Evolutionary conservation across 345 rosid species (phyloP), one percentile per base, ranked within the genome.

Genomic region (Dovyalis caffra): DNA sequence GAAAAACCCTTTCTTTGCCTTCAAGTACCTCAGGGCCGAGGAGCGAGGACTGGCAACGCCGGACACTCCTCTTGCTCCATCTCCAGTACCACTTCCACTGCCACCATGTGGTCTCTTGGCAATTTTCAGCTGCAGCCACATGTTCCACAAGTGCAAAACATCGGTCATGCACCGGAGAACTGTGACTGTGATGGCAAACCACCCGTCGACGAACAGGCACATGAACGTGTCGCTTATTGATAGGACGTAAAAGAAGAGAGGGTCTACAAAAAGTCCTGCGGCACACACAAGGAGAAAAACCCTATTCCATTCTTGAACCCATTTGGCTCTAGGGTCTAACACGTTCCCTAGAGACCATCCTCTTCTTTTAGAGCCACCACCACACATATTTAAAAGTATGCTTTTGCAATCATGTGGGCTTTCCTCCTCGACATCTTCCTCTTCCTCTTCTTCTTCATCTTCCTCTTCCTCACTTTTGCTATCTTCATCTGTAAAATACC

Each of bases 151-250:
- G 79, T 95, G 96, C 75, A 95, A 78, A 23, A 81, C 84, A 80
- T 95, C 99, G 34, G 92, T 88, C 98, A 91, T 90, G 87, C 97
- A 95, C 68, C 98, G 90, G 84, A 95, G 87, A 18, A 80, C 97
- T 5, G 97, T 91, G 35, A 95, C 96, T n/a, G 96, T 87, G 82
- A 92, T 86, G 81, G 98, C 94, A 35, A 92, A 89, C 98, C 97
- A 91, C 3, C 99, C 95, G 33, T 95, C 99, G 57, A 95, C 78
- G 82, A 91, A 89, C 57, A 95, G 89, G 79, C 97, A 92, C 92
- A 86, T 86, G 69, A 85, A 90, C 23, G 86, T 80, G 40, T 88
- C 92, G 75, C 92, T 91, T 2, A 95, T 73, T 6, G 98, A 90
- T 33, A 95, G 78, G 7, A 91, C 85, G 80, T 92, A 95, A 80